Evolutionary conservation across 2,329 filamentous ascomycete species (phyloP), one percentile per base, ranked within the genome.

Genomic region (Aureobasidium vineae): DNA sequence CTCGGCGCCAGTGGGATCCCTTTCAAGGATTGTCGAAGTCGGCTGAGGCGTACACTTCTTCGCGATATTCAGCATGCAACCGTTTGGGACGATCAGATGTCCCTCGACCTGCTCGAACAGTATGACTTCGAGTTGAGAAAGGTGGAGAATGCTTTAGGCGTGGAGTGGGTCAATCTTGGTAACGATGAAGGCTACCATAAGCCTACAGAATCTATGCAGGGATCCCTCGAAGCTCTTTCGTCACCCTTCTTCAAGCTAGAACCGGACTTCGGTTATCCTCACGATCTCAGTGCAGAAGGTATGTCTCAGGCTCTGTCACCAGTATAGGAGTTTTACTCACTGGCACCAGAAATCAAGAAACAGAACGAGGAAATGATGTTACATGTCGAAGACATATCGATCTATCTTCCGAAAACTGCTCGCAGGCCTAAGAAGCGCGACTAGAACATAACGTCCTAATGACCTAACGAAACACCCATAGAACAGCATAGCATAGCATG

Each of bases 141-240:
- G 43, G 75, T 76, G 19, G 75, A 77, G 63, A 43, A 65, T 11
- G 74, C 73, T 0, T 65, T 77, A 28, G 73, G 74, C 1, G 70
- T 77, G 5, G 63, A 64, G 13, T 77, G 75, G 75, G 64, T 49
- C 45, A 64, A 38, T n/a, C 33, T 50, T 16, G 40, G 57, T n/a
- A 69, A 68, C 38, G 71, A 68, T 19, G 65, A 71, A 38, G 73
- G 73, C 4, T 68, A 70, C 15, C 73, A 75, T 54, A 41, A n/a
- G 15, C 64, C 64, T 16, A 59, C 33, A 19, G 69, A 70, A 16
- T 67, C 70, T 7, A 69, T 69, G 66, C 71, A 73, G 41, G 69
- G 72, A 21, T 72, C 69, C 2, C 50, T 76, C n/a, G 74, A 76
- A 36, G 61, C 65, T 13, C 68, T 76, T 16, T 70, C 71, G 15